Percentiles rank a stretch among this genome's conserved stretches.
These are phyloP conservation scores for Solanum pimpinellifolium DNA, from an alignment of 257 asterid genomes.

Conservation along the genomic window DNA sequence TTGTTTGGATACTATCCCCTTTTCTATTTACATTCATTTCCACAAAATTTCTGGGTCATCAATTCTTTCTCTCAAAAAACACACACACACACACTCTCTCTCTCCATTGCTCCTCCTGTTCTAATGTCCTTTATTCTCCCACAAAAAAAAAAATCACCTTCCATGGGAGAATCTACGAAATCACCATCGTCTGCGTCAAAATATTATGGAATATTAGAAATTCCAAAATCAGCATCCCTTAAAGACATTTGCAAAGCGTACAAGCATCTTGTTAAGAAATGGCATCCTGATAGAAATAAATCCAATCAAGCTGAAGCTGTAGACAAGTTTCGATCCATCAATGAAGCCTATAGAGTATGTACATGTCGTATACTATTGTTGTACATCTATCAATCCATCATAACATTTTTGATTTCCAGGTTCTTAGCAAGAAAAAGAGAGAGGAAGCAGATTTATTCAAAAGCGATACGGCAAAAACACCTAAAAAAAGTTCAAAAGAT, in stretches of 20 bases:
- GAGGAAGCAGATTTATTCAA: conserved; percentile 32
- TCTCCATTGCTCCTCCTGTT: neutral
- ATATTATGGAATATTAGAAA: conserved; percentile 51
- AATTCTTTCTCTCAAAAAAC: neutral
- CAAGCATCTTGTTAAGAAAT: conserved; percentile 53
- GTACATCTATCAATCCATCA: neutral
- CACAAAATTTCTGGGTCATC: neutral
- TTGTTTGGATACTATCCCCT: conserved; percentile 14
- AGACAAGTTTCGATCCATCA: conserved; percentile 49
- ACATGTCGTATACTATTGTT: too few relatives aligned
- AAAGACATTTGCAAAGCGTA: conserved; percentile 67
- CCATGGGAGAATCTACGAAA: conserved; percentile 29
- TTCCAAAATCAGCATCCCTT: conserved; percentile 62
- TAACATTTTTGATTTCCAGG: conserved; percentile 8
- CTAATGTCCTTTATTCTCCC: neutral
- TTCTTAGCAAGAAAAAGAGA: conserved; percentile 54
- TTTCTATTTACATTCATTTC: conserved; percentile 7
- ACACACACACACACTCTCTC: neutral
- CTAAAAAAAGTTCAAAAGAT: neutral
- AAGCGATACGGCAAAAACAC: conserved; percentile 21
- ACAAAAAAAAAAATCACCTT: neutral
- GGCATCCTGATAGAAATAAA: conserved; percentile 75
- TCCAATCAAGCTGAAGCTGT: conserved; percentile 58
- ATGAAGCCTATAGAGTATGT: conserved; percentile 79
- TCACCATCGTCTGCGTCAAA: conserved; percentile 8